phyloP scores from a whole-genome alignment of 305 asterid genomes.

The Fraxinus latifolia region DNA sequence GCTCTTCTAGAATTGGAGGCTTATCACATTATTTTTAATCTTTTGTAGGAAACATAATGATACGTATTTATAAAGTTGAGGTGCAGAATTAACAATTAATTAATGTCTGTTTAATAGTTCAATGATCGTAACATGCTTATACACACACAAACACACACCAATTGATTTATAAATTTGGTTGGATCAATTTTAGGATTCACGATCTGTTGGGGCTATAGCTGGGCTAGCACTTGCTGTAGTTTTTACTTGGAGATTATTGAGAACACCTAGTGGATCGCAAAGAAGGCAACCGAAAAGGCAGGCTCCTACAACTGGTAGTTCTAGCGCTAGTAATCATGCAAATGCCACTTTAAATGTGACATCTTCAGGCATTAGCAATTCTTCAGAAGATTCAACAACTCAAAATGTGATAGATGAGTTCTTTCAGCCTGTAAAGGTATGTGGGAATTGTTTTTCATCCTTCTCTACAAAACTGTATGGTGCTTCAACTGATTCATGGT shows the following conservation, averaged over 20 bases:
- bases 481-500: conserved; percentile 7
- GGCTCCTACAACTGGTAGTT: conserved; percentile 41
- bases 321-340: conserved; percentile 43
- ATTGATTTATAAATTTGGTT: conserved; percentile 1
- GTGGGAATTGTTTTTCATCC: neutral
- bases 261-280: conserved; percentile 60
- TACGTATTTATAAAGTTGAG: neutral
- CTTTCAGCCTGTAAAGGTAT: conserved; percentile 74
- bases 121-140: neutral
- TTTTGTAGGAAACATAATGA: neutral
- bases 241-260: conserved; percentile 80
- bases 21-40: neutral
- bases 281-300: conserved; percentile 72
- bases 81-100: neutral
- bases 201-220: conserved; percentile 77
- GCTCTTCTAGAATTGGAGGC: no score
- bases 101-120: neutral
- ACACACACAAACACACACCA: neutral
- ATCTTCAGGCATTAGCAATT: conserved; percentile 37
- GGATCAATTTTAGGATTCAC: conserved; percentile 55
- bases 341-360: conserved; percentile 29
- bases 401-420: conserved; percentile 82
- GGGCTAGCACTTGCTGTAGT: conserved; percentile 76
- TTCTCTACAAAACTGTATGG: neutral
- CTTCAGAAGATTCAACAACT: conserved; percentile 62